phyloP scores from a whole-genome alignment of 1,284 basidiomycete species.

The Cryptococcus sp. region DNA sequence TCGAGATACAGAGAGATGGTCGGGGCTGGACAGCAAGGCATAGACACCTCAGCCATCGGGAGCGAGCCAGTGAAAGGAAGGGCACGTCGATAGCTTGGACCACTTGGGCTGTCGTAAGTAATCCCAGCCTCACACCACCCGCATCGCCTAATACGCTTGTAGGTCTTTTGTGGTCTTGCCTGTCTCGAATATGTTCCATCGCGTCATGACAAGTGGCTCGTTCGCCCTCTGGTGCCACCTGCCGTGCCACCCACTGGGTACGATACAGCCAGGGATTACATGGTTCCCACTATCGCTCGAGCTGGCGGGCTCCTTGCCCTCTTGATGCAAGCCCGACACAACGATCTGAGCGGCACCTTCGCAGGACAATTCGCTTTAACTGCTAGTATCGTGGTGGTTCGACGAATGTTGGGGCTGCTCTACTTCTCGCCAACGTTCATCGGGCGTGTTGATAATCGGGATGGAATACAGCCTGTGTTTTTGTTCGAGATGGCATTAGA shows the following conservation, averaged over 20 bases:
- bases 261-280: no score
- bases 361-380: slow-evolving; percentile 22
- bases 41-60: slow-evolving; percentile 12
- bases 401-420: slow-evolving; percentile 5
- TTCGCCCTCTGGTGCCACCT: neutral
- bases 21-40: slow-evolving; percentile 9
- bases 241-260: no score
- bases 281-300: neutral
- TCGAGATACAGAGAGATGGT: slow-evolving; percentile 12
- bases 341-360: slow-evolving; percentile 11
- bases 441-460: slow-evolving; percentile 10
- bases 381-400: slow-evolving; percentile 6
- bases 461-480: slow-evolving; percentile 1
- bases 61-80: slow-evolving; percentile 15
- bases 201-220: neutral
- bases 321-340: slow-evolving; percentile 14
- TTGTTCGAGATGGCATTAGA: neutral
- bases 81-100: neutral
- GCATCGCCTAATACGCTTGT: neutral
- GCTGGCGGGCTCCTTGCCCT: neutral
- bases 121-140: neutral
- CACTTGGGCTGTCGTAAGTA: slow-evolving; percentile 10
- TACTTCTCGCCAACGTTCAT: slow-evolving; percentile 15
- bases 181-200: neutral
- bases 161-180: slow-evolving; percentile 5